Evolutionary conservation across 2,329 filamentous ascomycete species (phyloP), one percentile per base, ranked within the genome.

Genomic region (Diaporthe vaccinii): DNA sequence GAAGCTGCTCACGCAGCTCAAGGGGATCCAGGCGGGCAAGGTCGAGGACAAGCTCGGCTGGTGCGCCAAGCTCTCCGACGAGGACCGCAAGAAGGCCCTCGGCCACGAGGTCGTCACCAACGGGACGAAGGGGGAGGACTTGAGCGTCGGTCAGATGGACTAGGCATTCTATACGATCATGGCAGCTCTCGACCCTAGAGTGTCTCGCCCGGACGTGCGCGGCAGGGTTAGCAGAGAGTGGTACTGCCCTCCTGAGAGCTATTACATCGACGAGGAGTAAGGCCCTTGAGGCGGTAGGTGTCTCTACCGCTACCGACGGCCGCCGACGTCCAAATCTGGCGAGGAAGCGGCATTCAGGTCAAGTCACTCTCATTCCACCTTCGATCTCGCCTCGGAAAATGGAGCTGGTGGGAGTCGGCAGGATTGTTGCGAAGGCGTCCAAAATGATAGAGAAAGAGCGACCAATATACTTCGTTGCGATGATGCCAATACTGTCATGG

Each of bases 11-110:
- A 87, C 88, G 34, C 93, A 93, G 73, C 88, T 98, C 72, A 94
- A 97, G 86, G 95, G 92, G 1, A 95, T 98, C 76, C 96, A 98
- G 87, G 89, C 91, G 51, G 96, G 96, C 39, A 94, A 93, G 84
- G 86, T 93, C 57, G 87, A 93, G 82, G 96, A 98, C 82, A 85
- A 87, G 74, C 94, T 96, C 81, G 91, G 91, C 5, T 98, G 95
- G 96, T 89, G 90, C 65, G 82, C 85, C 69, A 80, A 82, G 10
- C 86, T 92, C 10, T 81, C 79, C 10, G 85, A 84, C 69, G 84
- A 83, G 72, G 88, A 91, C 76, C 83, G 84, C 9, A 81, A 79
- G 70, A 85, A 87, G 76, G 84, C 86, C 9, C 76, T 78, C 10
- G 80, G 79, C 1, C 82, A 81, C 77, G 75, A 79, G 28, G 78